These are phyloP conservation scores for Pichia sp. DNA, from an alignment of 1,139 yeast genomes.

Conservation along the genomic window DNA sequence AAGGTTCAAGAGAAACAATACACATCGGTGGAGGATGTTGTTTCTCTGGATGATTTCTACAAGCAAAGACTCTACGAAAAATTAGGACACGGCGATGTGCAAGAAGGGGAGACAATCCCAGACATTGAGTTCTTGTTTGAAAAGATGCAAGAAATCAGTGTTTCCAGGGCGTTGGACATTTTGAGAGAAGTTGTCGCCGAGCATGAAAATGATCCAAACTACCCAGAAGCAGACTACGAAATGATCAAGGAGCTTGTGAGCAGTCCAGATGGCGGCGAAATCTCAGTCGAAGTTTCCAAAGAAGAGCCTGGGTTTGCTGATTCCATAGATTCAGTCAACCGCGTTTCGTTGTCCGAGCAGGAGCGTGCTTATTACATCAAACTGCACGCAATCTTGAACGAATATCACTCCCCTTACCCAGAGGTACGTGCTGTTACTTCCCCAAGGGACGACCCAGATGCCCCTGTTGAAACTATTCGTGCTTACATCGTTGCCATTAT, in stretches of 20 bases:
- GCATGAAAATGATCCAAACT: neutral
- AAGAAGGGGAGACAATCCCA: neutral
- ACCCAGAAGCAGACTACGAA: neutral
- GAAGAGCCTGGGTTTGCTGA: neutral
- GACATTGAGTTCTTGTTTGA: neutral
- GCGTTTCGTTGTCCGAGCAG: neutral
- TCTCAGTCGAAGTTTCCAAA: neutral
- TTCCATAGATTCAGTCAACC: neutral
- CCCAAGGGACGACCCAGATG: neutral
- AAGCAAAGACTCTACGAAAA: neutral
- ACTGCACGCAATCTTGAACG: neutral
- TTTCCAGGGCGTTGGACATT: neutral
- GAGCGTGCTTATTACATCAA: neutral
- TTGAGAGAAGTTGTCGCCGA: neutral
- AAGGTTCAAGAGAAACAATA: neutral
- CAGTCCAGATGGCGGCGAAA: neutral
- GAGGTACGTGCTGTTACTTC: neutral
- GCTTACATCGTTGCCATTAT: neutral
- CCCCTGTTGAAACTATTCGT: neutral
- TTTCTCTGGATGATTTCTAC: neutral
- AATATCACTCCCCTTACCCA: neutral
- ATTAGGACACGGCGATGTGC: neutral
- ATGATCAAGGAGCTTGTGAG: neutral
- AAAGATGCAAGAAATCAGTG: neutral
- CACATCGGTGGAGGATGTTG: neutral